Evolutionary conservation across 768 basidiomycete genomes (phyloP).

Genomic region (Termitomyces sp.): DNA sequence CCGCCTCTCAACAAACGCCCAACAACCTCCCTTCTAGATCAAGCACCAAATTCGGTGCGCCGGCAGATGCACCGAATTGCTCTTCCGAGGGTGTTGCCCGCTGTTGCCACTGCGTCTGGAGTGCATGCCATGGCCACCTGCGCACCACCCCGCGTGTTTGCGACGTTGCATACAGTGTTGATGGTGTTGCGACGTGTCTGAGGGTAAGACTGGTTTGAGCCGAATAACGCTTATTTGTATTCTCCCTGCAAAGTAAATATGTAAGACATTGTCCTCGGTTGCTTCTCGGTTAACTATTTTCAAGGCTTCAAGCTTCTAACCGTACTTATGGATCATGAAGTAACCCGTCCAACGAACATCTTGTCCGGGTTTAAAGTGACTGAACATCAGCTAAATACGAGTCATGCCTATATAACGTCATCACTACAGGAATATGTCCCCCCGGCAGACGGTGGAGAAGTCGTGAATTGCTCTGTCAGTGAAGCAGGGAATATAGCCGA

Average conservation of each 20-base stretch:
- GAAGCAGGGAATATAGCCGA: background rate
- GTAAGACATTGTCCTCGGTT: no score
- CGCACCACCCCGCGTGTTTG: constrained; percentile 71
- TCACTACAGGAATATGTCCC: background rate
- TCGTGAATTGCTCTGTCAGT: background rate
- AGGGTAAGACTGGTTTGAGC: constrained; percentile 54
- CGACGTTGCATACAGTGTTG: constrained; percentile 74
- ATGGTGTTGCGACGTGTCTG: constrained; percentile 68
- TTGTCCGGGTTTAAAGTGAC: background rate
- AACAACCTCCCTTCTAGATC: constrained; percentile 71
- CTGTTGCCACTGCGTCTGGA: constrained; percentile 73
- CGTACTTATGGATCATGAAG: background rate
- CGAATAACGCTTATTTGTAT: no score
- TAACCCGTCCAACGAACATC: background rate
- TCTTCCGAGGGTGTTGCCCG: constrained; percentile 44
- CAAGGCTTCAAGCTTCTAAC: no score
- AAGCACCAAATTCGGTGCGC: constrained; percentile 72
- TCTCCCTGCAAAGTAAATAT: no score
- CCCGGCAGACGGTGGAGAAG: background rate
- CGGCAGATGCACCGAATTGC: constrained; percentile 64
- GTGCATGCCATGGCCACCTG: constrained; percentile 78
- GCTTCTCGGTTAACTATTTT: no score
- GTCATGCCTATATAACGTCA: background rate
- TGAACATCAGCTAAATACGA: background rate
- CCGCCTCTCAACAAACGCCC: constrained; percentile 64